phyloP scores from a whole-genome alignment of 805 yeast species.

The Wickerhamiella kurtzmanii region DNA sequence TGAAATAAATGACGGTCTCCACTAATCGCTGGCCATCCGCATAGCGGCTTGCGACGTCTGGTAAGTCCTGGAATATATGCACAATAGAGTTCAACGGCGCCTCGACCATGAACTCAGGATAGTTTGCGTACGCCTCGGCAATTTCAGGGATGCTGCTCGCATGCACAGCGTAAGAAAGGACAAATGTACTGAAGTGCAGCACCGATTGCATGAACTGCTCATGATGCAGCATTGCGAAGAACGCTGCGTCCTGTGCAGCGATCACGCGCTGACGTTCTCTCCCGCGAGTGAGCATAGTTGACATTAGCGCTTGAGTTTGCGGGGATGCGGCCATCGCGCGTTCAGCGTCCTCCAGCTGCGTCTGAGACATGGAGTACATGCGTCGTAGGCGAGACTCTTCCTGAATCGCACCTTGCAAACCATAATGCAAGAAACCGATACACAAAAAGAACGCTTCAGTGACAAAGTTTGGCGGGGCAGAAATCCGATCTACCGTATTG shows the following conservation, averaged over 20 bases:
- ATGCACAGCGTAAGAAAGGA: conserved; percentile 55
- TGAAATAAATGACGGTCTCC: conserved; percentile 58
- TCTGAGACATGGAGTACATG: conserved; percentile 30
- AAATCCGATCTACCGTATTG: conserved; percentile 12
- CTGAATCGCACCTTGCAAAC: conserved; percentile 65
- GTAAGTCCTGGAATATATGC: conserved; percentile 27
- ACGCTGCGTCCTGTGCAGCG: conserved; percentile 29
- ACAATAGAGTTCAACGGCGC: conserved; percentile 39
- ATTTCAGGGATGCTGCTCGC: conserved; percentile 29
- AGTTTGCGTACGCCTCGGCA: conserved; percentile 65
- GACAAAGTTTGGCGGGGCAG: conserved; percentile 66
- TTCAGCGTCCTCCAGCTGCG: conserved; percentile 1
- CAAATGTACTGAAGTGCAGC: conserved; percentile 66
- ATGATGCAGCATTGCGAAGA: conserved; percentile 49
- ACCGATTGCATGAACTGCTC: conserved; percentile 47
- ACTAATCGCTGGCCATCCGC: conserved; percentile 25
- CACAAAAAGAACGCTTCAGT: conserved; percentile 78
- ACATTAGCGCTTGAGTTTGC: neutral
- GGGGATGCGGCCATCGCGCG: neutral
- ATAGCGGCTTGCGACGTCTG: conserved; percentile 38
- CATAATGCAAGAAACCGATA: conserved; percentile 71
- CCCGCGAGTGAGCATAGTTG: neutral
- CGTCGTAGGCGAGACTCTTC: conserved; percentile 21
- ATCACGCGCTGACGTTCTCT: neutral
- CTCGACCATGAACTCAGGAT: conserved; percentile 77